Evolutionary conservation across 2,329 filamentous ascomycete species (phyloP), one percentile per base, ranked within the genome.

Genomic region (Ophiostoma perfectum): DNA sequence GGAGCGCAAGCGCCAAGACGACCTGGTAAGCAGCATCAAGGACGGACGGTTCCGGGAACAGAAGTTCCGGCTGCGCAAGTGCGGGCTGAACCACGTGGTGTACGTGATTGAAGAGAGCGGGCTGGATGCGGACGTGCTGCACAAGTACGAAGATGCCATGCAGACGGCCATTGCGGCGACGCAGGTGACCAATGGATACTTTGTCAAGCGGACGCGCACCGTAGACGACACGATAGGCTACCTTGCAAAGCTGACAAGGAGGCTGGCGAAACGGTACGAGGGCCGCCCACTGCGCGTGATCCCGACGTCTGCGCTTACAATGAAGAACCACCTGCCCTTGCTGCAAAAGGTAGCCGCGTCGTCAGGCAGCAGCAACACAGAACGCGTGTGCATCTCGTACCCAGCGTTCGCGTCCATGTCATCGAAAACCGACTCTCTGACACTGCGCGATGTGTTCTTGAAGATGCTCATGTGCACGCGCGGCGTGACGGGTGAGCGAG

Each of bases 381-480:
- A 42, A 18, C 36, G 39, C 44, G 16, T 44, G 6, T 83, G 88
- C 73, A 84, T 92, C 70, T 91, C 84, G 11, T 93, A 92, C 73
- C 79, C 83, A 0, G 88, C 88, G 0, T 93, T 94, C 75, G 86
- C 88, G 0, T 87, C 87, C 0, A 78, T 94, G 62, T 87, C 87
- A 0, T 91, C 88, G 8, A 95, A 95, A 76, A 91, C 89, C 0
- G 89, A 91, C 66, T 84, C 84, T 69, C 84, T 92, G 73, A 91
- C 90, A 0, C 79, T 94, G 9, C 82, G 90, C 68, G 91, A 95
- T 73, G 77, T 93, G 0, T 94, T 86, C 73, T 79, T 95, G 39
- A 93, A 93, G 77, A 94, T 95, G 90, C 82, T 95, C 64, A 93
- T 95, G 90, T 92, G 89, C 71, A 91, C 86, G 1, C 84, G 84